phyloP scores from a whole-genome alignment of 768 basidiomycete genomes.

The Tylopilus felleus region DNA sequence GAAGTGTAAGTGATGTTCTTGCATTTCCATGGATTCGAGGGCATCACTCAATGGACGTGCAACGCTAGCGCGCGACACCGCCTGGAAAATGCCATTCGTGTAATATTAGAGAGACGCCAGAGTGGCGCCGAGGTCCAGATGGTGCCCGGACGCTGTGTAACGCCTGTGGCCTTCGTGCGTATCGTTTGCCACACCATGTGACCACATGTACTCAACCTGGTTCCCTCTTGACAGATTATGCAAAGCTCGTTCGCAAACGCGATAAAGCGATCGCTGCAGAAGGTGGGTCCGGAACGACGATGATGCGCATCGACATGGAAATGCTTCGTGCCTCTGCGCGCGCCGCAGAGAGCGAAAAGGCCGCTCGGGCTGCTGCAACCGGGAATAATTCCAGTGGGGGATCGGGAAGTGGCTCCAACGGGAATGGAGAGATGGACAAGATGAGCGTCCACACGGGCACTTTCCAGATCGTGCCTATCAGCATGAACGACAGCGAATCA shows the following conservation, averaged over 20 bases:
- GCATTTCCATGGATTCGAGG: neutral
- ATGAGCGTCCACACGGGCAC: constrained; percentile 51
- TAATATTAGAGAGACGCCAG: constrained; percentile 84
- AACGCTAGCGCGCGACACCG: constrained; percentile 71
- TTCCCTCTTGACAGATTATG: constrained; percentile 59
- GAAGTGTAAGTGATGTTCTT: constrained; percentile 59
- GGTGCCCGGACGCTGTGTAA: constrained; percentile 83
- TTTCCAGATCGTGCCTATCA: constrained; percentile 46
- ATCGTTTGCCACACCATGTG: neutral
- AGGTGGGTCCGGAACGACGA: constrained; percentile 39
- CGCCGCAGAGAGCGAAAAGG: constrained; percentile 45
- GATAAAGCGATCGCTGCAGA: constrained; percentile 59
- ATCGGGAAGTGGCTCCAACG: constrained; percentile 5
- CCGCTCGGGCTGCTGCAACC: constrained; percentile 27
- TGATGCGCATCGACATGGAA: constrained; percentile 65
- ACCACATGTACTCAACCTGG: neutral
- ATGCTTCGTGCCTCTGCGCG: constrained; percentile 69
- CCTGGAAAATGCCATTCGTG: constrained; percentile 88
- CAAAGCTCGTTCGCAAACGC: constrained; percentile 76
- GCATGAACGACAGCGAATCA: constrained; percentile 20
- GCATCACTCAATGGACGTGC: constrained; percentile 22
- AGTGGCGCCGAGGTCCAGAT: constrained; percentile 83
- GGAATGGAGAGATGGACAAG: constrained; percentile 23
- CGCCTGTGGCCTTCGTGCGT: constrained; percentile 76
- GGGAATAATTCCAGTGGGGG: constrained; percentile 24